Evolutionary conservation across 1,139 yeast genomes (phyloP).

Genomic region (Nadsonia starkeyi-henricii): DNA sequence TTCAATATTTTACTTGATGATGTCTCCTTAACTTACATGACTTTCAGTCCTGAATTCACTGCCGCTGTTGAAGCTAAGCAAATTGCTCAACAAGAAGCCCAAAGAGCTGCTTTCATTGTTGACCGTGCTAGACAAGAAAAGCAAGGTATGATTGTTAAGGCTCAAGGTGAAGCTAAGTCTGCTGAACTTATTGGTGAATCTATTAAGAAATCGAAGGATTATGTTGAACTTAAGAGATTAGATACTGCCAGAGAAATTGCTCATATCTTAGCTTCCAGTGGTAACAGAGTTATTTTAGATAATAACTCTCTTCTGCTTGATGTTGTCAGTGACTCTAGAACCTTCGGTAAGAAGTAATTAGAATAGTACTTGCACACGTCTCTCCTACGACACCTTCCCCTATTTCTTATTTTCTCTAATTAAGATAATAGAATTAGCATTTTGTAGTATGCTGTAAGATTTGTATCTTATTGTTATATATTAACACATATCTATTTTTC

Average conservation of each 20-base stretch:
- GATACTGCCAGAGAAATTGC: constrained; percentile 98
- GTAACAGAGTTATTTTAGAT: constrained; percentile 83
- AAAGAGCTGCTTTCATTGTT: constrained; percentile 91
- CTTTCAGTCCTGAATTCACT: constrained; percentile 95
- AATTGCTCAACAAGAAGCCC: constrained; percentile 98
- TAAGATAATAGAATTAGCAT: too few relatives aligned
- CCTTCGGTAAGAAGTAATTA: constrained; percentile 2
- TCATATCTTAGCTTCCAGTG: constrained; percentile 64
- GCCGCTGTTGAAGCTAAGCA: constrained; percentile 97
- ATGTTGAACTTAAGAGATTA: constrained; percentile 89
- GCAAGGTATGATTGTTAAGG: constrained; percentile 90
- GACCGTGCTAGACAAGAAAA: constrained; percentile 97
- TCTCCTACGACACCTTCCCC: too few relatives aligned
- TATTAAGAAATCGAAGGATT: constrained; percentile 86
- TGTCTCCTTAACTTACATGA: constrained; percentile 90
- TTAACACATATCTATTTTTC: too few relatives aligned
- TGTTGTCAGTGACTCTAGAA: constrained; percentile 49
- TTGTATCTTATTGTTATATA: too few relatives aligned
- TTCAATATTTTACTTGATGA: constrained; percentile 85
- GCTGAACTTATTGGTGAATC: constrained; percentile 99
- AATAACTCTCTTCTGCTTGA: constrained; percentile 84
- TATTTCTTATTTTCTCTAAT: too few relatives aligned
- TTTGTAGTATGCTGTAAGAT: too few relatives aligned
- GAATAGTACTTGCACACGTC: too few relatives aligned
- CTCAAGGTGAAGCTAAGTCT: constrained; percentile 96